Evolutionary conservation across 2,329 filamentous ascomycete species (phyloP).

Genomic region (Colletotrichum scovillei): DNA sequence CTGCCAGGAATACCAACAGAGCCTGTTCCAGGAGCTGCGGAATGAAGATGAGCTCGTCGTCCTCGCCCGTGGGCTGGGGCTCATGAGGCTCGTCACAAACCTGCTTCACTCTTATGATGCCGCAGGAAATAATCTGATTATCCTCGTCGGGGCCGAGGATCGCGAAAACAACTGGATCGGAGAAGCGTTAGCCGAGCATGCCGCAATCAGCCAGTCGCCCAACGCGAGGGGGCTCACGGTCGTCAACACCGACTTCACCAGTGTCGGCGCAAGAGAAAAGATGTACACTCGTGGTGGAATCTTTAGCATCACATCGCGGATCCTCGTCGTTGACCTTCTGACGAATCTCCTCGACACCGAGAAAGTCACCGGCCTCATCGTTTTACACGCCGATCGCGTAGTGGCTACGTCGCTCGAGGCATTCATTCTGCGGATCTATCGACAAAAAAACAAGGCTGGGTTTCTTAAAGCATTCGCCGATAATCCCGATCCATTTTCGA

Average conservation of each 20-base stretch:
- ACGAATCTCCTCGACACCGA: constrained; percentile 85
- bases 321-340: constrained; percentile 92
- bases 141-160: constrained; percentile 90
- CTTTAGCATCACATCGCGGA: constrained; percentile 95
- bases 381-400: constrained; percentile 89
- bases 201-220: constrained; percentile 85
- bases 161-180: constrained; percentile 97
- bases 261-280: constrained; percentile 86
- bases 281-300: constrained; percentile 91
- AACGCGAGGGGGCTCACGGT: constrained; percentile 87
- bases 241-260: constrained; percentile 95
- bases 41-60: constrained; percentile 94
- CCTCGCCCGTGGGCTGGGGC: constrained; percentile 89
- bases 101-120: constrained; percentile 97
- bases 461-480: constrained; percentile 98
- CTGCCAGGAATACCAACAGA: constrained; percentile 86
- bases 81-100: constrained; percentile 94
- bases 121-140: constrained; percentile 90
- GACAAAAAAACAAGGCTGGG: constrained; percentile 92
- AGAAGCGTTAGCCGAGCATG: constrained; percentile 94
- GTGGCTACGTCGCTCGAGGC: constrained; percentile 90
- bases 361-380: constrained; percentile 86
- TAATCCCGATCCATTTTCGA: constrained; percentile 88
- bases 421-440: constrained; percentile 93
- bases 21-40: constrained; percentile 90